These are phyloP conservation scores for Selenicereus undatus DNA, from an alignment of 148 eudicot species.

Conservation along the genomic window DNA sequence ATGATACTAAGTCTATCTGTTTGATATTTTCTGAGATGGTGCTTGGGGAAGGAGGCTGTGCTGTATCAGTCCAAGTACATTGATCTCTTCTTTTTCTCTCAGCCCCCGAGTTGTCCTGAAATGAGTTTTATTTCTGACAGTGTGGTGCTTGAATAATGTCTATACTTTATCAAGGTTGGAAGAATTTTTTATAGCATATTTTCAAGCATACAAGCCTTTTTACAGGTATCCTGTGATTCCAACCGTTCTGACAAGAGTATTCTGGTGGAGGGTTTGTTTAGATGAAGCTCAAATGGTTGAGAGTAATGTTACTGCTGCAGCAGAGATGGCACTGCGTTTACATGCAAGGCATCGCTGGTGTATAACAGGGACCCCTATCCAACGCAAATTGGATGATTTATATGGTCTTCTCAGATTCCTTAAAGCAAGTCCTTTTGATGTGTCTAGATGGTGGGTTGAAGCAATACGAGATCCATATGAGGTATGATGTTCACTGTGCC, in stretches of 20 bases:
- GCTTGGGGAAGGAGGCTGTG: neutral
- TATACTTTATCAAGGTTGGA: neutral
- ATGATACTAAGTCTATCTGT: neutral
- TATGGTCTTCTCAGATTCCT: conserved; percentile 92
- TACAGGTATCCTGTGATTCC: conserved; percentile 90
- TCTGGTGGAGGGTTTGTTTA: conserved; percentile 95
- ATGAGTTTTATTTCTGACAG: neutral
- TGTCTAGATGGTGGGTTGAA: conserved; percentile 76
- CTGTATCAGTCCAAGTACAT: neutral
- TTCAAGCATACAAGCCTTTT: conserved; percentile 3
- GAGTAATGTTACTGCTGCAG: conserved; percentile 72
- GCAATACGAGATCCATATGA: conserved; percentile 86
- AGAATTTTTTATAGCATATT: neutral
- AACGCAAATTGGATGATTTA: conserved; percentile 87
- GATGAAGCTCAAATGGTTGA: conserved; percentile 99
- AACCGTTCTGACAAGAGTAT: conserved; percentile 70
- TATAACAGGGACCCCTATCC: conserved; percentile 94
- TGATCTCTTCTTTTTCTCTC: neutral
- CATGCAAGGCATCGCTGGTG: conserved; percentile 87
- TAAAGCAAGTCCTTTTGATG: conserved; percentile 71
- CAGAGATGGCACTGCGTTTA: conserved; percentile 91
- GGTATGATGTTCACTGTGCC: conserved; percentile 35
- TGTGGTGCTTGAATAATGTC: neutral
- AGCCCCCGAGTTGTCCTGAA: neutral
- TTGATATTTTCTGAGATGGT: neutral